Percentiles rank a stretch among this genome's conserved stretches.
Evolutionary conservation across 352 stramenopile genomes (phyloP).

Genomic region (Globisporangium takayamanum): DNA sequence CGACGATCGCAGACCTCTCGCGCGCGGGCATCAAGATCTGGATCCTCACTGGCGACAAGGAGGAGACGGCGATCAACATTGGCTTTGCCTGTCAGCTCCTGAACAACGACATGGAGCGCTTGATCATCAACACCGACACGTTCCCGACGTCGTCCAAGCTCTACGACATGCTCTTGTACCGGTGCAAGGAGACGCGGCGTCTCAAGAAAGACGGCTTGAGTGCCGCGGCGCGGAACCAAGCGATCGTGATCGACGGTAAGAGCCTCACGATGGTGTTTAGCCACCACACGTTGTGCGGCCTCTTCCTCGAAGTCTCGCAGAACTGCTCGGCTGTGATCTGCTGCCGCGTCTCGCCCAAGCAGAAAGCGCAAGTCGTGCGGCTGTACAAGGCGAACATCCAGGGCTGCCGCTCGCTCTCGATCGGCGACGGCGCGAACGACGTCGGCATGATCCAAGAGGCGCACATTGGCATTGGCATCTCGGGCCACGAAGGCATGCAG

Average conservation of each 20-base stretch:
- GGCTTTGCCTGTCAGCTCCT: slow-evolving; percentile 94
- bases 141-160: slow-evolving; percentile 42
- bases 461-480: slow-evolving; percentile 98
- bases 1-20: slow-evolving; percentile 67
- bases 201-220: slow-evolving; percentile 20
- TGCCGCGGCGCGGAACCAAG: slow-evolving; percentile 17
- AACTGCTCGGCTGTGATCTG: slow-evolving; percentile 85
- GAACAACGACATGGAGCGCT: slow-evolving; percentile 92
- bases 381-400: slow-evolving; percentile 83
- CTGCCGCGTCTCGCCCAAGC: slow-evolving; percentile 89
- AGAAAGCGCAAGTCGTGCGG: slow-evolving; percentile 88
- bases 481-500: slow-evolving; percentile 97
- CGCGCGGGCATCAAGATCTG: slow-evolving; percentile 80
- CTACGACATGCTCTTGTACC: slow-evolving; percentile 51
- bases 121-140: slow-evolving; percentile 74
- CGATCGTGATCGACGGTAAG: slow-evolving; percentile 71
- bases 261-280: slow-evolving; percentile 74
- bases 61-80: slow-evolving; percentile 97
- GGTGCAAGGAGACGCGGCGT: slow-evolving; percentile 38
- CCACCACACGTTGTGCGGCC: slow-evolving; percentile 56
- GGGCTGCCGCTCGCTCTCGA: slow-evolving; percentile 89
- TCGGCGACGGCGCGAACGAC: slow-evolving; percentile 99
- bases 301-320: slow-evolving; percentile 84
- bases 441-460: slow-evolving; percentile 99
- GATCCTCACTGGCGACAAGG: slow-evolving; percentile 88